These are phyloP conservation scores for Parsonsia alboflavescens DNA, from an alignment of 257 asterid species.

Conservation along the genomic window DNA sequence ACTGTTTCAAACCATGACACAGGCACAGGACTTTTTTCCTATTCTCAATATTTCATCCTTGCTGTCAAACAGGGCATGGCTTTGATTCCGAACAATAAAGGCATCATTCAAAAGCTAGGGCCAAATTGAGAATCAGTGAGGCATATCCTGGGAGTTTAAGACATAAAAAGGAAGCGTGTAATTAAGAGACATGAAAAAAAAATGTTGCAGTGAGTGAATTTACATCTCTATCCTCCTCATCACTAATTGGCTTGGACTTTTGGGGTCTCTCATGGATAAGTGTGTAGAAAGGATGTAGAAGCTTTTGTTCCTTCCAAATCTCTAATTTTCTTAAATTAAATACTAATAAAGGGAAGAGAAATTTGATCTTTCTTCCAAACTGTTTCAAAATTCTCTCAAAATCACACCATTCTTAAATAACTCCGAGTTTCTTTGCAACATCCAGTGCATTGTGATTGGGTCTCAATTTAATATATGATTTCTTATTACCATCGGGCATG, in stretches of 20 bases:
- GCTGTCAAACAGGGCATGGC: background rate
- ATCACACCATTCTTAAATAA: background rate
- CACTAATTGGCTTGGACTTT: background rate
- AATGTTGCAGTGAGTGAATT: background rate
- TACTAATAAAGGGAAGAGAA: background rate
- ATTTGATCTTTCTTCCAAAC: background rate
- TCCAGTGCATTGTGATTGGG: slow-evolving; percentile 46
- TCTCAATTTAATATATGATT: slow-evolving; percentile 48
- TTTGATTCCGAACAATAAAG: background rate
- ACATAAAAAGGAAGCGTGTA: background rate
- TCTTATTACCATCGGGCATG: slow-evolving; percentile 59
- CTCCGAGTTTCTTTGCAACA: slow-evolving; percentile 44
- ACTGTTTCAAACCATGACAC: background rate
- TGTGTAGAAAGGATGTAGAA: background rate
- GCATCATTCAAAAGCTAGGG: background rate
- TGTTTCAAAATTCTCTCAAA: background rate
- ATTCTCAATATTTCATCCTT: background rate
- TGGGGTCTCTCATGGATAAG: background rate
- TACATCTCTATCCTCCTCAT: background rate
- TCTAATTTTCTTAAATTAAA: background rate
- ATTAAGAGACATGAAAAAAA: background rate
- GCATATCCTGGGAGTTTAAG: background rate
- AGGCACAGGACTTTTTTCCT: background rate
- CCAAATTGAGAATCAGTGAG: background rate
- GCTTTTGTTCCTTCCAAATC: background rate